Percentiles rank a stretch among this genome's conserved stretches.
These are phyloP conservation scores for Hortiboletus campestris DNA, from an alignment of 768 basidiomycete species.

Conservation along the genomic window DNA sequence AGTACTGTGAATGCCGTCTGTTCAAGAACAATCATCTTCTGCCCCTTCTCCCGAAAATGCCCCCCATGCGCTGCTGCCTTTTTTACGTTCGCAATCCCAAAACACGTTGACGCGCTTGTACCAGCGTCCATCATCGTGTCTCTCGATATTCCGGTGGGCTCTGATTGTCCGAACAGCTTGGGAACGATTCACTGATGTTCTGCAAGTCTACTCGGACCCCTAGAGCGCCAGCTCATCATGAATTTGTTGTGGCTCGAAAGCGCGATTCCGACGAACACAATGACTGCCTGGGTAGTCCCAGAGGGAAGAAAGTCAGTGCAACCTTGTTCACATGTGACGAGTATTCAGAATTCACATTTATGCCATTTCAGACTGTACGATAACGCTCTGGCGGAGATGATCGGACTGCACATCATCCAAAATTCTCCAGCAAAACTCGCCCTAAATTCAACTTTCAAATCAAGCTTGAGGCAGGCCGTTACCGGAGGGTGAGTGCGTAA, in stretches of 20 bases:
- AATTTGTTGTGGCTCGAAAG: slow-evolving; percentile 87
- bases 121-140: slow-evolving; percentile 81
- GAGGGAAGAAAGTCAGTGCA: slow-evolving; percentile 65
- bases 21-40: slow-evolving; percentile 18
- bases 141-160: slow-evolving; percentile 82
- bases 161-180: neutral
- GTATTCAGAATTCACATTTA: slow-evolving; percentile 1
- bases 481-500: slow-evolving; percentile 71
- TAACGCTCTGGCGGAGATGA: slow-evolving; percentile 59
- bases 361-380: slow-evolving; percentile 60
- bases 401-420: slow-evolving; percentile 67
- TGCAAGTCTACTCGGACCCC: slow-evolving; percentile 64
- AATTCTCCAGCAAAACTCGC: slow-evolving; percentile 58
- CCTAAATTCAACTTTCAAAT: slow-evolving; percentile 74
- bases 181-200: slow-evolving; percentile 3
- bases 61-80: slow-evolving; percentile 71
- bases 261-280: slow-evolving; percentile 59
- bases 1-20: slow-evolving; percentile 22
- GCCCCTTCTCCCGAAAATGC: slow-evolving; percentile 21
- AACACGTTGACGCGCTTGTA: slow-evolving; percentile 77
- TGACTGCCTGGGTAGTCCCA: slow-evolving; percentile 73
- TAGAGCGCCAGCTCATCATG: slow-evolving; percentile 86
- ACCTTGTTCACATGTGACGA: neutral
- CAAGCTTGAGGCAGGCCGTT: slow-evolving; percentile 76
- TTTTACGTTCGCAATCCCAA: slow-evolving; percentile 79